phyloP scores from a whole-genome alignment of 495 filamentous ascomycete genomes.

The Podospora didyma region DNA sequence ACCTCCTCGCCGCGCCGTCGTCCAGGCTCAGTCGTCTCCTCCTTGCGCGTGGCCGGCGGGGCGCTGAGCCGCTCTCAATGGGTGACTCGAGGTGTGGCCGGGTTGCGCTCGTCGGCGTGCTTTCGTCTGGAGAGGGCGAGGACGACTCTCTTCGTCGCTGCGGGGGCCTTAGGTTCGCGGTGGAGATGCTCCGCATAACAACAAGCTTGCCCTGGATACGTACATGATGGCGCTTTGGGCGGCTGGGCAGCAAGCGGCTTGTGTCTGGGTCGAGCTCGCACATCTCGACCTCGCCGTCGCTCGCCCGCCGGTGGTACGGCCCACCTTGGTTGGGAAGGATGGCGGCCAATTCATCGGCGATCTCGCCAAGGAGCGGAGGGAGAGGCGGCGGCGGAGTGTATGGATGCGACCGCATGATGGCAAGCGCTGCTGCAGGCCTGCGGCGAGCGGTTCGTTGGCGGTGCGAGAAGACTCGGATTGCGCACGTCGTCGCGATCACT shows the following conservation, averaged over 20 bases:
- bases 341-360: conserved; percentile 44
- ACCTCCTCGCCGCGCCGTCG: conserved; percentile 7
- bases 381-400: conserved; percentile 31
- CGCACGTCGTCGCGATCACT: background rate
- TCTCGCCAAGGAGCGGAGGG: conserved; percentile 37
- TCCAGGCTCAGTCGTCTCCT: conserved; percentile 14
- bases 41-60: conserved; percentile 6
- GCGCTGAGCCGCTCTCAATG: conserved; percentile 7
- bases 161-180: conserved; percentile 15
- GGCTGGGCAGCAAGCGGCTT: conserved; percentile 32
- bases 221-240: conserved; percentile 26
- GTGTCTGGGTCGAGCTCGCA: conserved; percentile 40
- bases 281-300: conserved; percentile 31
- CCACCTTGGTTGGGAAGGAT: conserved; percentile 47
- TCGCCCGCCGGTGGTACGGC: conserved; percentile 13
- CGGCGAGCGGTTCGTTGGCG: background rate
- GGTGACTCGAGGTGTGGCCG: conserved; percentile 17
- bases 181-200: conserved; percentile 29
- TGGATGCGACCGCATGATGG: conserved; percentile 33
- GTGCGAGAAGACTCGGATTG: background rate
- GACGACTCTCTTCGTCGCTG: background rate
- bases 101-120: background rate
- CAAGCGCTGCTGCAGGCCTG: background rate
- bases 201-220: conserved; percentile 35
- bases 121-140: background rate